phyloP scores from a whole-genome alignment of 2,329 filamentous ascomycete genomes.

The Cucurbitaria berberidis region DNA sequence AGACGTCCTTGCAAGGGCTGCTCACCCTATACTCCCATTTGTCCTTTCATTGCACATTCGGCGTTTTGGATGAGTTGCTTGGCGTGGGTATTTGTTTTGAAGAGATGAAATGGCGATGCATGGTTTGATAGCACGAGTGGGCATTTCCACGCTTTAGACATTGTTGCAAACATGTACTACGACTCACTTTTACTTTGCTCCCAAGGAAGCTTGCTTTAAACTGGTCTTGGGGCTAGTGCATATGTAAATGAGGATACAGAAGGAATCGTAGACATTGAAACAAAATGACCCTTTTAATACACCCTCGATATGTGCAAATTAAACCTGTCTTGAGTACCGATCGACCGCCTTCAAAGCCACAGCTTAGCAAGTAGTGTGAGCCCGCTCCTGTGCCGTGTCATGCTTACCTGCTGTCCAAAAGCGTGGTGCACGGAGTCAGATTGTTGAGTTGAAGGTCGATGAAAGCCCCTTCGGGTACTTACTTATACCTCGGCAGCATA shows the following conservation, averaged over 20 bases:
- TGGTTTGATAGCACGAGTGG: neutral
- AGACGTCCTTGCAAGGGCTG: too few relatives aligned
- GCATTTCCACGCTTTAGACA: neutral
- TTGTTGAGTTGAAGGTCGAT: too few relatives aligned
- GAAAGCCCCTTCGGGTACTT: too few relatives aligned
- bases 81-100: neutral
- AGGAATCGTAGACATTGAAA: neutral
- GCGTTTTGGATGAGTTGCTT: neutral
- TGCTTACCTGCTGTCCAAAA: too few relatives aligned
- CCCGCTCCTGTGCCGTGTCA: neutral
- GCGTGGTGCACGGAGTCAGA: too few relatives aligned
- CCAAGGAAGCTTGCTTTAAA: neutral
- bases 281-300: neutral
- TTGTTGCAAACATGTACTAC: neutral
- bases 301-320: too few relatives aligned
- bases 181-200: neutral
- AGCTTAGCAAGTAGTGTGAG: neutral
- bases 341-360: too few relatives aligned
- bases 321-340: too few relatives aligned
- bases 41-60: neutral
- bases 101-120: neutral
- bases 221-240: neutral
- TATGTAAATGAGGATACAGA: neutral
- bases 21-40: too few relatives aligned
- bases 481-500: too few relatives aligned